Base-by-base conservation (phyloP, 2,329 filamentous ascomycete genomes). In the Hirsutella minnesotensis region DNA sequence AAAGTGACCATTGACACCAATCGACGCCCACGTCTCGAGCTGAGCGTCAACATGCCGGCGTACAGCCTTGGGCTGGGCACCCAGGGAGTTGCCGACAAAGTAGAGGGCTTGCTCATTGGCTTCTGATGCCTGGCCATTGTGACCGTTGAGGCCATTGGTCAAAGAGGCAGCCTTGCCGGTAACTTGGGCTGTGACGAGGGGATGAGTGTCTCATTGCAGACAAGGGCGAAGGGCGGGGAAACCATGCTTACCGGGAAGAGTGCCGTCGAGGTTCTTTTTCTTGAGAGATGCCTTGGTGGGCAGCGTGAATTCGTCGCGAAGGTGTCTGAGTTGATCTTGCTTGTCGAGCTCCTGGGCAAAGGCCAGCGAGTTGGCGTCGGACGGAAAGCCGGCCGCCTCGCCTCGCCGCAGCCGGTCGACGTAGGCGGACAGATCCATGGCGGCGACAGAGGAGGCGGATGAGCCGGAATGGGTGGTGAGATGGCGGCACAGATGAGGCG, bases 61-160 rank as follows among this genome's bases (percentile, higher is more conserved):
- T 0, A 81, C 79, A 13, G 74, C 73, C 47, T 75, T 78, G 37
- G 89, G 87, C 59, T 95, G 88, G 4, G 90, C 75, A 31, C 88
- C 88, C 1, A 95, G 73, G 0, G 87, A 94, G 66, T 95, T 94
- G 44, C 89, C 89, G 51, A 87, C 90, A 49, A 95, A 79, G 61
- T 95, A 95, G 46, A 86, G 81, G 46, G 60, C 59, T 45, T 57
- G 53, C 38, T 61, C 51, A 5, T 52, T 64, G n/a, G 13, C 3
- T 12, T 27, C 39, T 1, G 47, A 42, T 9, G 21, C 51, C 29
- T 53, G 49, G 39, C 60, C 59, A 37, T 46, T 45, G 46, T 46
- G 39, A 18, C 16, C 9, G 19, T 9, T 45, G 46, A 46, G 39
- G 10, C 16, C 9, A 12, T 9, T 3, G 15, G 13, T 38, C 9